phyloP scores from a whole-genome alignment of 352 stramenopile genomes.

The Phytopythium sindhum region DNA sequence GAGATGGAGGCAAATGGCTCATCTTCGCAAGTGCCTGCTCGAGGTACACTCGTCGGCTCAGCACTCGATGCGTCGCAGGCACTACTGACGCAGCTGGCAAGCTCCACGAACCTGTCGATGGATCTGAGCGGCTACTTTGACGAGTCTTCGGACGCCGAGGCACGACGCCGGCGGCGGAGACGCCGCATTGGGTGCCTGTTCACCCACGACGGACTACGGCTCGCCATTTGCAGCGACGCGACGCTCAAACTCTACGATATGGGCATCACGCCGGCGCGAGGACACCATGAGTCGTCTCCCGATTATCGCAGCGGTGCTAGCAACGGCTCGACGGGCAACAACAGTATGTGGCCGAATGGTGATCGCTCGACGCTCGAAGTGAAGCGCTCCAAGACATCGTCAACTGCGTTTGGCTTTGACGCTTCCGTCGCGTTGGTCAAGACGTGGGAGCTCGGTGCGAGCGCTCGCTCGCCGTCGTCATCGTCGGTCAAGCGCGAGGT shows the following conservation, averaged over 20 bases:
- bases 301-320: not conserved
- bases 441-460: conserved; percentile 47
- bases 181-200: conserved; percentile 67
- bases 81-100: conserved; percentile 60
- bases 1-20: conserved; percentile 4
- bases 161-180: conserved; percentile 43
- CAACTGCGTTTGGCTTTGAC: conserved; percentile 63
- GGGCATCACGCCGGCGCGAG: conserved; percentile 26
- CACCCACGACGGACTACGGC: conserved; percentile 55
- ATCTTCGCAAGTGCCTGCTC: not conserved
- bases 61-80: conserved; percentile 69
- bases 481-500: conserved; percentile 5
- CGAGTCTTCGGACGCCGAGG: conserved; percentile 47
- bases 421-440: conserved; percentile 57
- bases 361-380: not conserved
- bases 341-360: not conserved
- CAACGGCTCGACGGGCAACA: not conserved
- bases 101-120: conserved; percentile 48
- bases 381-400: conserved; percentile 47
- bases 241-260: conserved; percentile 70
- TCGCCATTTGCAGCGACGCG: conserved; percentile 60
- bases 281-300: conserved; percentile 8
- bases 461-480: not conserved
- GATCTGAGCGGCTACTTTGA: conserved; percentile 55
- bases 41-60: conserved; percentile 50